phyloP scores from a whole-genome alignment of 345 rosid genomes.

The Psidium guajava region DNA sequence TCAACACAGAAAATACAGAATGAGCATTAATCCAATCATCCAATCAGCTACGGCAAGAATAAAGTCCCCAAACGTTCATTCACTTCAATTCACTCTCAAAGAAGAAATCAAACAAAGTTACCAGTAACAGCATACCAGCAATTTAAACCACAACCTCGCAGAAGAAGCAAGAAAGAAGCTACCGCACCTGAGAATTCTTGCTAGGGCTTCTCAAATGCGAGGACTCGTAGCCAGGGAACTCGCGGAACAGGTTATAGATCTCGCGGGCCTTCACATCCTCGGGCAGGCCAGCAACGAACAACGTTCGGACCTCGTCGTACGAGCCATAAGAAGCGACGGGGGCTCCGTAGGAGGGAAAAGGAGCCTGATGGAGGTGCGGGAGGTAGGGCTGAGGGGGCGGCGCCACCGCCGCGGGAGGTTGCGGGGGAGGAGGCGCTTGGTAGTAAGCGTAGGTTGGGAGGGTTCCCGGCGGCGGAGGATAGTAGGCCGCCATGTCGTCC shows the following conservation, averaged over 20 bases:
- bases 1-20: neutral
- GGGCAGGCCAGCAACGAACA: constrained; percentile 85
- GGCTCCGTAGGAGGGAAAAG: constrained; percentile 21
- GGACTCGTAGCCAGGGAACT: constrained; percentile 81
- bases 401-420: constrained; percentile 15
- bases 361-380: constrained; percentile 7
- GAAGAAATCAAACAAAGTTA: neutral
- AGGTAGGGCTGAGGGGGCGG: constrained; percentile 16
- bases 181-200: constrained; percentile 34
- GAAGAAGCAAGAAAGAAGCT: neutral
- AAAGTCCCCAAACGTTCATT: neutral
- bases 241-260: constrained; percentile 80
- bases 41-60: neutral
- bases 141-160: neutral
- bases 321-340: constrained; percentile 10
- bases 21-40: neutral
- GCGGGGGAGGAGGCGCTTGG: constrained; percentile 16
- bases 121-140: neutral
- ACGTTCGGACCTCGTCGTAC: constrained; percentile 60
- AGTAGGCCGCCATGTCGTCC: constrained; percentile 54
- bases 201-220: constrained; percentile 62
- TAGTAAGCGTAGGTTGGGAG: constrained; percentile 13
- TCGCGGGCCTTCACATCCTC: constrained; percentile 85
- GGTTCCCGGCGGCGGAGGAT: constrained; percentile 13
- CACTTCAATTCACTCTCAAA: neutral